Conservation (phyloP, 2,329 filamentous ascomycete species). For the Verticillium tricorpus region DNA sequence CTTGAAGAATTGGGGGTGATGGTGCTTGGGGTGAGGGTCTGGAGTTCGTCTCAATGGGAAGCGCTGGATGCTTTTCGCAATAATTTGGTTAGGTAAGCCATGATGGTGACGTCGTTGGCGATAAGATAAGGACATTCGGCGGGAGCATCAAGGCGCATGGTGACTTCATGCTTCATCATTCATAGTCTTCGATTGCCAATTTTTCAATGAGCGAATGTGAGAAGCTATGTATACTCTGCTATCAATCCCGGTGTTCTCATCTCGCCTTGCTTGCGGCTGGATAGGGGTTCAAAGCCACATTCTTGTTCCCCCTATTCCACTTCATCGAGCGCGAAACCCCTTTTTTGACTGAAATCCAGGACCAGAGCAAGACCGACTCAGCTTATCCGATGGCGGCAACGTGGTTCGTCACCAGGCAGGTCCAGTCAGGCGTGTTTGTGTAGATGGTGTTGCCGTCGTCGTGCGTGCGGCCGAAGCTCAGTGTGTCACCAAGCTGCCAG, state of each 20-base stretch:
- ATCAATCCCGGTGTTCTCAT: no score
- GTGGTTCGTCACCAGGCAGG: conserved; percentile 40
- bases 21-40: background rate
- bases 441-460: conserved; percentile 43
- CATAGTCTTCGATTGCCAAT: background rate
- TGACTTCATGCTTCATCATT: background rate
- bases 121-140: background rate
- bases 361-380: background rate
- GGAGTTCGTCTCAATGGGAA: background rate
- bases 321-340: no score
- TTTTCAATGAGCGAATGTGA: no score
- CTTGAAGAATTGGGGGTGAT: background rate
- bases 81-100: background rate
- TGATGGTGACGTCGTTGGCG: background rate
- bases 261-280: no score
- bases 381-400: conserved; percentile 17
- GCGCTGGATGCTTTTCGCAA: conserved; percentile 1
- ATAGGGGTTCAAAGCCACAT: no score
- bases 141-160: background rate
- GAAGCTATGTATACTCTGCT: no score
- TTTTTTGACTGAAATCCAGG: background rate
- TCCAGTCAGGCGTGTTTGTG: conserved; percentile 33
- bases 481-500: conserved; percentile 35
- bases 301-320: background rate
- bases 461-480: conserved; percentile 34